A percentile compares a stretch with the other conserved stretches of the same genome.
Evolutionary conservation across 2,329 filamentous ascomycete species (phyloP).

Genomic region (Penicillium oxalicum): DNA sequence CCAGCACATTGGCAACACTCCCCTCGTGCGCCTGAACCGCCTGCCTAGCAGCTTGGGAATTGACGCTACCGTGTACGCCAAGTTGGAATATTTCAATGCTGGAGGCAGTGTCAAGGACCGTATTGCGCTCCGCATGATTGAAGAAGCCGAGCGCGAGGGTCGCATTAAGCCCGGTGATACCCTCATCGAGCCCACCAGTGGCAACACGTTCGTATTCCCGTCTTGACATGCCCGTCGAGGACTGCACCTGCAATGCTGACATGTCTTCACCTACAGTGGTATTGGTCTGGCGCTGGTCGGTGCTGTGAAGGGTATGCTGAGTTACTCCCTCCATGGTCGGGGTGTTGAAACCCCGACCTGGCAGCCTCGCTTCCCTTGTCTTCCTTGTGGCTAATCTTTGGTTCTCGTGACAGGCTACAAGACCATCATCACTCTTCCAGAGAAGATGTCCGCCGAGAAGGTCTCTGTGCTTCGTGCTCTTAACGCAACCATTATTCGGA

Average conservation of each 20-base stretch:
- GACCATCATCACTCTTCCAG: conserved; percentile 95
- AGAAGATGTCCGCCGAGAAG: conserved; percentile 99
- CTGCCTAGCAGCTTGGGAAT: conserved; percentile 87
- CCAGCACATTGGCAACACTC: conserved; percentile 90
- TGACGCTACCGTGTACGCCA: conserved; percentile 81
- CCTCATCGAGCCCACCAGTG: conserved; percentile 94
- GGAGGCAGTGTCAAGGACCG: conserved; percentile 91
- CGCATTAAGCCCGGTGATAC: conserved; percentile 96
- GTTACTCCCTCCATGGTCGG: too few relatives aligned
- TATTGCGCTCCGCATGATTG: conserved; percentile 95
- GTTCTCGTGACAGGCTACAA: conserved; percentile 59
- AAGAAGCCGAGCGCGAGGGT: conserved; percentile 84
- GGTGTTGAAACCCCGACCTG: too few relatives aligned
- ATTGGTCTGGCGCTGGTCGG: conserved; percentile 91
- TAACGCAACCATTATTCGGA: conserved; percentile 94
- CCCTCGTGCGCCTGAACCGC: conserved; percentile 89
- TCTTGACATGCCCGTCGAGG: too few relatives aligned
- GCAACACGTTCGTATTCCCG: conserved; percentile 62
- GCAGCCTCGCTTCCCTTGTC: too few relatives aligned
- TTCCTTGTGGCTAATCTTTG: not conserved
- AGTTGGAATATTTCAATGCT: conserved; percentile 89
- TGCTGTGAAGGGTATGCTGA: conserved; percentile 66
- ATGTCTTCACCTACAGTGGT: conserved; percentile 45
- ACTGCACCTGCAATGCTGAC: not conserved
- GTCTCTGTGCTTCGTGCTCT: conserved; percentile 89